Evolutionary conservation across 225 moss, liverwort and hornwort species (phyloP).

Genomic region (Takakia lepidozioides): DNA sequence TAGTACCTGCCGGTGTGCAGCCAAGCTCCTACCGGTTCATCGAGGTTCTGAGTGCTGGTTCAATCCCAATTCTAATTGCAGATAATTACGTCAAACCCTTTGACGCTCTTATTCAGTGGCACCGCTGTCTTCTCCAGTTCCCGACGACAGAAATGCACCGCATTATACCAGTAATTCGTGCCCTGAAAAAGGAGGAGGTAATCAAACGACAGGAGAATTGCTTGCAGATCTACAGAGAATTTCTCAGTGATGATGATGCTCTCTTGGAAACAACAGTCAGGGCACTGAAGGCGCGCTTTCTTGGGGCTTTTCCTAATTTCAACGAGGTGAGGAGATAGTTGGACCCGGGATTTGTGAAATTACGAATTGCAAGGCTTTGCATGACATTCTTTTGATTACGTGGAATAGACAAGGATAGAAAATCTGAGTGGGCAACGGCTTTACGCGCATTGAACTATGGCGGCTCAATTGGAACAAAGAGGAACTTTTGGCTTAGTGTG

Average conservation of each 20-base stretch:
- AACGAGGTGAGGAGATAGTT: conserved; percentile 14
- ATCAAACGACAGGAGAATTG: conserved; percentile 23
- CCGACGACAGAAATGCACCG: conserved; percentile 43
- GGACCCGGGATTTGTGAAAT: too few species aligned
- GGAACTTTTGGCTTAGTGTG: too few species aligned
- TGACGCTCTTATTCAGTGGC: conserved; percentile 41
- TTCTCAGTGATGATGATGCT: conserved; percentile 26
- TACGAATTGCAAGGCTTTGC: too few species aligned
- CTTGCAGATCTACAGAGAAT: conserved; percentile 17
- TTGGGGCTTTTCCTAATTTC: conserved; percentile 29
- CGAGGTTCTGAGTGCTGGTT: conserved; percentile 37
- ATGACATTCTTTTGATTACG: too few species aligned
- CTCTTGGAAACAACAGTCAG: conserved; percentile 12
- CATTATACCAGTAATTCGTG: conserved; percentile 14
- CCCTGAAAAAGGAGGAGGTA: conserved; percentile 18
- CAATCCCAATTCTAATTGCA: conserved; percentile 37
- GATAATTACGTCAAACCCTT: conserved; percentile 57
- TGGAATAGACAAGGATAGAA: too few species aligned
- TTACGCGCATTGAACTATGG: too few species aligned
- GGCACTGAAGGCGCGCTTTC: conserved; percentile 33
- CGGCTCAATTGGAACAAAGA: too few species aligned
- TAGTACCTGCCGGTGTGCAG: conserved; percentile 40
- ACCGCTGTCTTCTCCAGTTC: conserved; percentile 33
- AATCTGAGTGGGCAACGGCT: too few species aligned
- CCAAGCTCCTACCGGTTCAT: conserved; percentile 38